Base-by-base conservation (phyloP, 129 eudicot species). In the Flaveria sonorensis region DNA sequence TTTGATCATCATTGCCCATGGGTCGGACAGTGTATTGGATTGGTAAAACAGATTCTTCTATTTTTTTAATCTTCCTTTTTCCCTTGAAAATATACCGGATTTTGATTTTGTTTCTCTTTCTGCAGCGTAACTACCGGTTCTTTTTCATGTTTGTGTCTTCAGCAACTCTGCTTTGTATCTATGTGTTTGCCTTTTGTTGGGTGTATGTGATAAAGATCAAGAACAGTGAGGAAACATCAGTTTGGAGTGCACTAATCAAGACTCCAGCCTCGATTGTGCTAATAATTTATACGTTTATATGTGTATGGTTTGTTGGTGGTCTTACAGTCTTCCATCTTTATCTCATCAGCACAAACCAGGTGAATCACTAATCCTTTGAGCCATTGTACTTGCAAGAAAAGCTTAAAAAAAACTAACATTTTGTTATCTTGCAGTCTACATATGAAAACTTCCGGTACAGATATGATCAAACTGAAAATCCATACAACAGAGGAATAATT, bases 1-100 rank as follows among this genome's bases (percentile, higher is more conserved):
- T 94, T 94, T 59, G 98, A 94, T 77, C 98, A 94, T 83, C 98
- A 94, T 72, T 94, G 98, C 78, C 98, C 98, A 6, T 94, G 98
- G 98, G 93, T 91, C 36, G 98, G 98, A 39, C 97, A 91, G 73
- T 94, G 98, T 57, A 94, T 94, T 72, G 98, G 97, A 86, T 52
- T 79, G 86, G 98, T 94, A 86, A 84, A 87, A 63, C 23, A 63
- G 7, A 39, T 45, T 18, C 69, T 16, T 64, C 16, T 8, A 43
- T 65, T n/a, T 61, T 0, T 40, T 76, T 7, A 45, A 26, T 11
- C 18, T 13, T 46, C 65, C 13, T 21, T 64, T 40, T 45, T 1
- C 0, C 28, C 4, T 43, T 10, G 51, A 51, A 42, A 52, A 7
- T 28, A 20, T 12, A 6, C 4, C 18, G 68, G 59, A 32, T 53